phyloP scores from a whole-genome alignment of 208 protist species.

The Trypanosoma scelopori region DNA sequence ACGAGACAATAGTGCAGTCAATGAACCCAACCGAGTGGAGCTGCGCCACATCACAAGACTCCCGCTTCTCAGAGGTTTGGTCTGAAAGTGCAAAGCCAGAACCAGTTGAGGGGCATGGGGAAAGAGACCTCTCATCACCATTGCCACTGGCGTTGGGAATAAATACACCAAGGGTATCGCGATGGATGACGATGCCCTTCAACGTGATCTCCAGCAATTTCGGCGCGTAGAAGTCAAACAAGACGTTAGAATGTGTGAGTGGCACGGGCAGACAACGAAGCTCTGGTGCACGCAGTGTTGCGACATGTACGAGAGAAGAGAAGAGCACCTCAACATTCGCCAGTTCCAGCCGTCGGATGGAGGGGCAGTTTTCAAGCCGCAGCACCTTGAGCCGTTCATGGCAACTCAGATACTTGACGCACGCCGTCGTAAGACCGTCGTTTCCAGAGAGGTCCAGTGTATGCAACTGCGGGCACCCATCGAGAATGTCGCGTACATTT shows the following conservation, averaged over 20 bases:
- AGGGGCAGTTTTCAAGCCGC: slow-evolving; percentile 36
- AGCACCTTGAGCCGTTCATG: slow-evolving; percentile 27
- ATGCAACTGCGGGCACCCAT: slow-evolving; percentile 28
- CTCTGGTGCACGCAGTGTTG: slow-evolving; percentile 21
- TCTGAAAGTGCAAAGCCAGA: not conserved
- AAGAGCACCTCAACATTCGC: slow-evolving; percentile 33
- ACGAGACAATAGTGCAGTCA: slow-evolving; percentile 20
- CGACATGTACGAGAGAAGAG: slow-evolving; percentile 32
- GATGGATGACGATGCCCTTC: slow-evolving; percentile 30
- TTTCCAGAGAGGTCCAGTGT: slow-evolving; percentile 35
- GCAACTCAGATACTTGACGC: slow-evolving; percentile 25
- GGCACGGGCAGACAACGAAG: slow-evolving; percentile 32
- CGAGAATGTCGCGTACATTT: slow-evolving; percentile 24
- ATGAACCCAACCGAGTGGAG: slow-evolving; percentile 30
- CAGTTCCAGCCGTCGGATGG: slow-evolving; percentile 25
- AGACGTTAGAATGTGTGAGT: slow-evolving; percentile 23
- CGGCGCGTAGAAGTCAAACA: slow-evolving; percentile 33
- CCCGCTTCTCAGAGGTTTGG: not conserved
- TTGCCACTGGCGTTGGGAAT: slow-evolving; percentile 1
- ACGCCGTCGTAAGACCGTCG: slow-evolving; percentile 22
- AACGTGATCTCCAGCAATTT: slow-evolving; percentile 28
- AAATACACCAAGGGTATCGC: slow-evolving; percentile 25
- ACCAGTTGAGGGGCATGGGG: not conserved
- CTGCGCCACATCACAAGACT: not conserved
- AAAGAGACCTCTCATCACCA: not conserved